Percentiles rank a stretch among this genome's conserved stretches.
These are phyloP conservation scores for Colletotrichum noveboracense DNA, from an alignment of 2,329 filamentous ascomycete species.

Conservation along the genomic window DNA sequence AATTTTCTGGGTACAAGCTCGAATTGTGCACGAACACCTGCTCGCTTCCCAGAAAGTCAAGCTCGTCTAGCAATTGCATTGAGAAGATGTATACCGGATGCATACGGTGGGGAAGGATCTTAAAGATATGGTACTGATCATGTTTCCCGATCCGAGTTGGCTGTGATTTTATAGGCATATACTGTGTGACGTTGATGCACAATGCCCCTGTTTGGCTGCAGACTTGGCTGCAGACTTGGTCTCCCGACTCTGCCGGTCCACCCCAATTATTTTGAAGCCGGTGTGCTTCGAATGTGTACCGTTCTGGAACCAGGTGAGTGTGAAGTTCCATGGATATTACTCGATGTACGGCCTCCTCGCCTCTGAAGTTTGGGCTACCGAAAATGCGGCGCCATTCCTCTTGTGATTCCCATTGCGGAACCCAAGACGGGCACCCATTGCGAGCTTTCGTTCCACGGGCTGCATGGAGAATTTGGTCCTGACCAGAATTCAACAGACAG, in stretches of 20 bases:
- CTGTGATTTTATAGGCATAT: background rate
- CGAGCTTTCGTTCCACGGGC: background rate
- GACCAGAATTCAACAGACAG: background rate
- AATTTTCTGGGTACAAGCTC: accelerated
- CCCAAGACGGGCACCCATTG: background rate
- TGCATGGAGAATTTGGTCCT: background rate
- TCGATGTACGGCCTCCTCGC: too few species aligned
- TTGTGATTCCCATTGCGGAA: background rate
- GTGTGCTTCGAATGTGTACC: too few species aligned
- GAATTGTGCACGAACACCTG: background rate
- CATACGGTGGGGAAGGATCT: background rate
- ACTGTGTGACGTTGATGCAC: background rate
- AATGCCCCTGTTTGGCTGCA: background rate
- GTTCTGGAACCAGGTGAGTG: too few species aligned
- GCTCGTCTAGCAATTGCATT: background rate
- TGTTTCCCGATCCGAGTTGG: background rate
- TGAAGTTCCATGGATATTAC: too few species aligned
- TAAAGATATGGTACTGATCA: background rate
- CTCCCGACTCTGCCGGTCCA: accelerated
- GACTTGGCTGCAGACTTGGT: background rate
- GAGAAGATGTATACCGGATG: background rate
- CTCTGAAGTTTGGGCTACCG: accelerated
- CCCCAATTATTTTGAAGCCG: background rate
- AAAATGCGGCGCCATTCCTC: too few species aligned
- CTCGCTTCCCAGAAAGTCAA: background rate